Conservation (phyloP, 306 rosid species). For the Morella rubra region DNA sequence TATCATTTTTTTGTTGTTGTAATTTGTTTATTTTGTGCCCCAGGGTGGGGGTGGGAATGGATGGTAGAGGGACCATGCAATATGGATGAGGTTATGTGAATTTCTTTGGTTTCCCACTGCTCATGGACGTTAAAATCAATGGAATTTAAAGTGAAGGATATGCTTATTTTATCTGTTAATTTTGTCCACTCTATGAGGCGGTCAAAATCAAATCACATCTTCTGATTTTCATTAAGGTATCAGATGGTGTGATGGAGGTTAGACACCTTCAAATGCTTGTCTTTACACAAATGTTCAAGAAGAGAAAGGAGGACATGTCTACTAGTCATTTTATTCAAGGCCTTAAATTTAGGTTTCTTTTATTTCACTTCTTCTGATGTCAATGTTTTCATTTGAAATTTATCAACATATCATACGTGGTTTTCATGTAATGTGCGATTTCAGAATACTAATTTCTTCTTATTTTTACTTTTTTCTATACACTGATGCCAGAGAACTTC, state of each 20-base stretch:
- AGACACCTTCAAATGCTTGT: background rate
- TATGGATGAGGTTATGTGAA: background rate
- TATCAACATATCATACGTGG: background rate
- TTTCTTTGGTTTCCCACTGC: background rate
- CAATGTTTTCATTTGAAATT: background rate
- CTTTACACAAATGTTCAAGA: background rate
- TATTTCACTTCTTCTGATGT: background rate
- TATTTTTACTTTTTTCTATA: background rate
- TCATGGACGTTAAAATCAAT: background rate
- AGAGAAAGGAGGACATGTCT: background rate
- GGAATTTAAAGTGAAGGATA: background rate
- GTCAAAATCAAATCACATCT: background rate
- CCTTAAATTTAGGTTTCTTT: background rate
- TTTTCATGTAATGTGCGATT: background rate
- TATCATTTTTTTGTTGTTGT: too few species aligned
- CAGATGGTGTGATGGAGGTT: background rate
- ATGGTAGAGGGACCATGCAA: background rate
- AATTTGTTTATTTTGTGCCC: background rate
- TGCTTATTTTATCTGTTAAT: background rate
- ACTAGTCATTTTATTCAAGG: background rate
- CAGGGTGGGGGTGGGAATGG: background rate
- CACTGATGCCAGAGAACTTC: background rate
- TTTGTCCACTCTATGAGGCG: background rate
- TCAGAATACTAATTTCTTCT: background rate
- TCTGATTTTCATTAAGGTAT: background rate